Base-by-base conservation (phyloP, 2,329 filamentous ascomycete species). In the Phialocephala sp. region DNA sequence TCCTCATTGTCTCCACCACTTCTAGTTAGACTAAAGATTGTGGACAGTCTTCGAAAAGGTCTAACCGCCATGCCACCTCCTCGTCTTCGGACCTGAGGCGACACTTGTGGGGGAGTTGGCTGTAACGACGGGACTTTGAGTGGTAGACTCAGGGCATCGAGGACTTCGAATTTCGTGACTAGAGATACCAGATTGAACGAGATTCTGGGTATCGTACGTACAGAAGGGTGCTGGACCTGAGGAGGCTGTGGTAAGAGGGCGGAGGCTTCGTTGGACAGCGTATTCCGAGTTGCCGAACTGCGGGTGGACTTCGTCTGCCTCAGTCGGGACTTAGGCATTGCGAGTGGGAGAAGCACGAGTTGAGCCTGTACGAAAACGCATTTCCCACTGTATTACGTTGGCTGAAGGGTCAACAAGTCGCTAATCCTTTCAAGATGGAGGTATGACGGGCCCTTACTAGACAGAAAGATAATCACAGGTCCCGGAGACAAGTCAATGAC, bases 121-220 rank as follows among this genome's bases (percentile, higher is more conserved):
- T 68, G 68, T n/a, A 72, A 66, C 11, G 65, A 50, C 14, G 50
- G 35, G 9, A 59, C 39, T 5, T 67, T 59, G 20, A 68, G 52
- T 4, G 70, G 69, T 12, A 72, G 58, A 65, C 70, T 72, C 3
- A 72, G 9, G 2, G 70, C 65, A 65, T 75, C 73, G 8, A 76
- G 68, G 8, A 66, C 68, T 68, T 76, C 74, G 57, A 76, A 76
- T 45, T 67, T 74, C 15, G 66, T 70, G 50, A 76, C 68, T 2
- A 75, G 54, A 50, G 73, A 72, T 24, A 68, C 64, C 22, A 70
- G 59, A 11, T 64, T 69, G 60, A 66, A 54, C 22, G 67, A 69
- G 45, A 39, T 50, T 32, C 35, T 57, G 52, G 56, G 59, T 45
- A 32, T 58, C 36, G 15, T 43, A 41, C 32, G 32, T 14, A 39